Percentiles rank a stretch among this genome's conserved stretches.
phyloP scores from a whole-genome alignment of 495 filamentous ascomycete genomes.

The Usnea hakonensis region DNA sequence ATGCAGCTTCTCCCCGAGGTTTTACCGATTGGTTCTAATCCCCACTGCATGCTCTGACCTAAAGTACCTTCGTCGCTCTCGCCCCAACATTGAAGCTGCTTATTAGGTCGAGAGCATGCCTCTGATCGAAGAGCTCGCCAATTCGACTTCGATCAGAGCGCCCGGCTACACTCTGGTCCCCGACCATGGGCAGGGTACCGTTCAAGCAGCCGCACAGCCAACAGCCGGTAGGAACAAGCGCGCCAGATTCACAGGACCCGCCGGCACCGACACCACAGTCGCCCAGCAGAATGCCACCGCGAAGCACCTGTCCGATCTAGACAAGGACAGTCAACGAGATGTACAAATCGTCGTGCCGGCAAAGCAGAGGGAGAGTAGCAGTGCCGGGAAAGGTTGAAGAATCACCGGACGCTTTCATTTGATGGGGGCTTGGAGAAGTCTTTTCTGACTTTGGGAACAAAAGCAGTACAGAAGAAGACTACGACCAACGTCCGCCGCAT shows the following conservation, averaged over 20 bases:
- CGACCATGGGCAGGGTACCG: slow-evolving; percentile 56
- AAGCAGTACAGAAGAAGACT: slow-evolving; percentile 47
- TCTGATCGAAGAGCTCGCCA: slow-evolving; percentile 67
- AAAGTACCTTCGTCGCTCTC: too few species aligned
- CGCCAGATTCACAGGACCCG: slow-evolving; percentile 42
- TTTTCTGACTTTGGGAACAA: slow-evolving; percentile 14
- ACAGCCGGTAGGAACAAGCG: slow-evolving; percentile 52
- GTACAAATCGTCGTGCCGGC: slow-evolving; percentile 57
- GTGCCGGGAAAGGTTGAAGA: slow-evolving; percentile 38
- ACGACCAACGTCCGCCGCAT: slow-evolving; percentile 83
- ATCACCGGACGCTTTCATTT: background rate
- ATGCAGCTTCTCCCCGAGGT: background rate
- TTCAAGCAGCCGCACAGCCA: slow-evolving; percentile 51
- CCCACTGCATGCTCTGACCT: too few species aligned
- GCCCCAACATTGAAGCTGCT: background rate
- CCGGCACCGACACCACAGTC: slow-evolving; percentile 55
- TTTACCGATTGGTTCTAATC: too few species aligned
- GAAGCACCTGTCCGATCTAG: slow-evolving; percentile 70
- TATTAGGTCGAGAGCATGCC: slow-evolving; percentile 38
- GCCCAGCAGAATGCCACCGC: slow-evolving; percentile 69
- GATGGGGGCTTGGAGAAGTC: background rate
- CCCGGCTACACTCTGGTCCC: slow-evolving; percentile 88
- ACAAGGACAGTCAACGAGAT: slow-evolving; percentile 69
- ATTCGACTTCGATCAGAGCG: slow-evolving; percentile 54
- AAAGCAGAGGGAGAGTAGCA: slow-evolving; percentile 35